phyloP scores from a whole-genome alignment of 176 grass and related monocot genomes.

The Carex scoparia region DNA sequence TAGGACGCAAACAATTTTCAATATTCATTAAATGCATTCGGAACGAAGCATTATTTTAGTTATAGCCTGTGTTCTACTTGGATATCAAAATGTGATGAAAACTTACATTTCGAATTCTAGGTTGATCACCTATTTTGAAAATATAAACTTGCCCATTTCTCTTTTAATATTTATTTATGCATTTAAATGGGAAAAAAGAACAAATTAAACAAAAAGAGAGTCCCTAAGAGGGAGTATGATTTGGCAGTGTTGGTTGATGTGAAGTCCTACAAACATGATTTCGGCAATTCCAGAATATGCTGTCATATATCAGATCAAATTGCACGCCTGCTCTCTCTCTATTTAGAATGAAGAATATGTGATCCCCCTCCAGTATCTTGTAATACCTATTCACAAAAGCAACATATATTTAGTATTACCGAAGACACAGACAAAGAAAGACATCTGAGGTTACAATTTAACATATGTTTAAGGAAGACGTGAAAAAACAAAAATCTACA shows the following conservation, averaged over 20 bases:
- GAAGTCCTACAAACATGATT: constrained; percentile 38
- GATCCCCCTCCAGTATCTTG: constrained; percentile 66
- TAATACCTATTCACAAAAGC: constrained; percentile 44
- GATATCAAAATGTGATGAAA: neutral
- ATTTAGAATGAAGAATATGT: constrained; percentile 74
- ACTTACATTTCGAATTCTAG: neutral
- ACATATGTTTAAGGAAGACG: neutral
- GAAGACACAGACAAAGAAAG: neutral
- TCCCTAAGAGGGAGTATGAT: constrained; percentile 29
- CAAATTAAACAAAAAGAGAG: neutral
- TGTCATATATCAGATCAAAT: constrained; percentile 74
- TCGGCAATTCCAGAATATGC: constrained; percentile 65
- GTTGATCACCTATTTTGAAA: neutral
- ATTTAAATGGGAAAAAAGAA: neutral
- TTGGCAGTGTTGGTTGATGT: constrained; percentile 24
- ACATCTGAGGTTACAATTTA: neutral
- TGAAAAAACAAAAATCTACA: neutral
- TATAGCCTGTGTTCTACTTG: neutral
- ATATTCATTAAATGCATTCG: neutral
- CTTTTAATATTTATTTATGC: neutral
- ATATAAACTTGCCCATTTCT: neutral
- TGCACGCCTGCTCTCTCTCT: constrained; percentile 51
- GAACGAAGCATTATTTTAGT: neutral
- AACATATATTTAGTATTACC: neutral
- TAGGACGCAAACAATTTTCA: neutral